Evolutionary conservation across 371 early-diverging fungal genomes (phyloP), one percentile per base, ranked within the genome.

Genomic region (Dentiscutata heterogama): DNA sequence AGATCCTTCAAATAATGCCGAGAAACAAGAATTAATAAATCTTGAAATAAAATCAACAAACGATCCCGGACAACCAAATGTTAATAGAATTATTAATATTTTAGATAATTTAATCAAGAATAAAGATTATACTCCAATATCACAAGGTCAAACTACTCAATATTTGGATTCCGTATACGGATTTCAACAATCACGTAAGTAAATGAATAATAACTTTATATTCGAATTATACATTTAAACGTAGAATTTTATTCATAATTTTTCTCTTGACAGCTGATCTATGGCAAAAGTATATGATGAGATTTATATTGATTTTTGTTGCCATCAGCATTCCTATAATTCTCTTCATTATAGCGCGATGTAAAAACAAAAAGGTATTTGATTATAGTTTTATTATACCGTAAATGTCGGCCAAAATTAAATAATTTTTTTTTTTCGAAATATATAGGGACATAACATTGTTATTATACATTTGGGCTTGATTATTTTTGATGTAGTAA

Each of bases 71-170:
- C 18, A 75, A 18, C n/a, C 20, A 39, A 60, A 60, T 35, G 60
- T 60, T 35, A 14, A 14, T 27, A 16, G 11, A 16, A 27, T 75
- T 31, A 54, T 60, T 27, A 60, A 58, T n/a, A 39, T 20, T 31
- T 75, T 75, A 50, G 60, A 56, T 39, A 60, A 18, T 18, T 25
- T 75, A 10, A 78, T 78, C 20, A 11, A 2, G 39, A 78, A 78
- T 78, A 78, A 63, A 50, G 50, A 61, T 35, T 42, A 63, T 42
- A 39, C 78, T 2, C 25, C 63, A 78, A 64, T 64, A 35, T 31
- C 35, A 58, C 4, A 2, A n/a, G 10, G 20, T 31, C 10, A 54
- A 29, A 35, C 11, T 27, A 60, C 76, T 29, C 8, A 20, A 35
- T 60, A 25, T 29, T 35, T 75, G 3, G 76, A 75, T 60, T 8